Evolutionary conservation across 805 yeast species (phyloP).

Genomic region (Ogataea paradorogensis): DNA sequence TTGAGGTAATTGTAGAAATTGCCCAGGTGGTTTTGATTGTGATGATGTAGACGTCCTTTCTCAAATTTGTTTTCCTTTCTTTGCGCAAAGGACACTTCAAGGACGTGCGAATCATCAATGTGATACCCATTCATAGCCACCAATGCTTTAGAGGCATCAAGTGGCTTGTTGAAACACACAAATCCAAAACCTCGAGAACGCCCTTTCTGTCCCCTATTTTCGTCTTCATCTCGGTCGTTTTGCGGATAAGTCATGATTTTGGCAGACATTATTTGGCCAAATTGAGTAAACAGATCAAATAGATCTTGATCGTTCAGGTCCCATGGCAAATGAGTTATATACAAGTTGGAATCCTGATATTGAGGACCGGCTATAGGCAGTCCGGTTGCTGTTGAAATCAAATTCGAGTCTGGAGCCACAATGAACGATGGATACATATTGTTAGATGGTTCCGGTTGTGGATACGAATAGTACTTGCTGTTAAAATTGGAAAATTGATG

Average conservation of each 20-base stretch:
- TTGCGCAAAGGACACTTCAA: conserved; percentile 71
- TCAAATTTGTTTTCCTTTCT: conserved; percentile 55
- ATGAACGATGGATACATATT: conserved; percentile 23
- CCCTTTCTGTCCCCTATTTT: conserved; percentile 10
- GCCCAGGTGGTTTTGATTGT: conserved; percentile 34
- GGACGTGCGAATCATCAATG: conserved; percentile 28
- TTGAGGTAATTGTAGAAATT: conserved; percentile 26
- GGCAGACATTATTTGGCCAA: conserved; percentile 53
- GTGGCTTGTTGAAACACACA: conserved; percentile 66
- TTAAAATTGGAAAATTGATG: conserved; percentile 21
- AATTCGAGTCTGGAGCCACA: conserved; percentile 29
- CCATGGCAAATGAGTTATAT: conserved; percentile 61
- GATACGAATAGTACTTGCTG: conserved; percentile 12
- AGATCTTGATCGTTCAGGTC: conserved; percentile 55
- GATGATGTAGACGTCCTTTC: conserved; percentile 34
- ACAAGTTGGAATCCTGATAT: conserved; percentile 69
- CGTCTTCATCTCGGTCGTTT: conserved; percentile 25
- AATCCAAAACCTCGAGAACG: conserved; percentile 78
- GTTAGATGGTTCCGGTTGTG: conserved; percentile 5
- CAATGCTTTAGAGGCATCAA: conserved; percentile 68
- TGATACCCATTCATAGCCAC: conserved; percentile 57
- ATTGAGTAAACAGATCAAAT: conserved; percentile 39
- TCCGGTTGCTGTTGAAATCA: conserved; percentile 32
- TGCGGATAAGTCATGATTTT: conserved; percentile 50
- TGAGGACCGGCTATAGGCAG: conserved; percentile 43